Evolutionary conservation across 2,329 filamentous ascomycete genomes (phyloP).

Genomic region (Colletotrichum gloeosporioides): DNA sequence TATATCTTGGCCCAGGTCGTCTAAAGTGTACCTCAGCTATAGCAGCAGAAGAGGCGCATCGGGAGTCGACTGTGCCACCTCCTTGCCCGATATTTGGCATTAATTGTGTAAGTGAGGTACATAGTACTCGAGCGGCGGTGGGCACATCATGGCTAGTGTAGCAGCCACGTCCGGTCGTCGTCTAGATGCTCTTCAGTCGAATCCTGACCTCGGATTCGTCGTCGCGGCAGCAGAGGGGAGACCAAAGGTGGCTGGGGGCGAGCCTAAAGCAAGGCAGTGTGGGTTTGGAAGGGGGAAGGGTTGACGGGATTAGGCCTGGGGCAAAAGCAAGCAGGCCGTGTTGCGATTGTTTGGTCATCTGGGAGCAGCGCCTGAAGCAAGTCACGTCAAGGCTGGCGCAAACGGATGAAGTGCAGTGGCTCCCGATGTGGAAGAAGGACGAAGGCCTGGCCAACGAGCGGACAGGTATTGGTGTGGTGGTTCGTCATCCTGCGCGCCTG

Average conservation of each 20-base stretch:
- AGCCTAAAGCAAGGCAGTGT: not conserved
- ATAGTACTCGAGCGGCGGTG: not conserved
- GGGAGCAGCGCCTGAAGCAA: not conserved
- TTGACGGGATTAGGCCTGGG: not conserved
- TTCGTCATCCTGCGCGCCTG: conserved; percentile 12
- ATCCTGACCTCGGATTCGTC: not conserved
- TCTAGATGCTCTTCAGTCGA: not conserved
- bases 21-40: not conserved
- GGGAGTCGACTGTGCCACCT: not conserved
- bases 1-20: not conserved
- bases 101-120: not conserved
- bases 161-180: not conserved
- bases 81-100: not conserved
- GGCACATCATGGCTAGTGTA: not conserved
- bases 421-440: not conserved
- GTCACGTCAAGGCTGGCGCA: conserved; percentile 14
- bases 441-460: not conserved
- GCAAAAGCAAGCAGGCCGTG: not conserved
- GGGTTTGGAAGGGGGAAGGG: not conserved
- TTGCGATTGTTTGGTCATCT: not conserved
- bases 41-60: not conserved
- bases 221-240: not conserved
- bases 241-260: not conserved
- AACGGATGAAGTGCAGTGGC: not conserved
- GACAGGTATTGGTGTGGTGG: not conserved